Evolutionary conservation across 2,329 filamentous ascomycete species (phyloP).

Genomic region (Hysterium pulicare): DNA sequence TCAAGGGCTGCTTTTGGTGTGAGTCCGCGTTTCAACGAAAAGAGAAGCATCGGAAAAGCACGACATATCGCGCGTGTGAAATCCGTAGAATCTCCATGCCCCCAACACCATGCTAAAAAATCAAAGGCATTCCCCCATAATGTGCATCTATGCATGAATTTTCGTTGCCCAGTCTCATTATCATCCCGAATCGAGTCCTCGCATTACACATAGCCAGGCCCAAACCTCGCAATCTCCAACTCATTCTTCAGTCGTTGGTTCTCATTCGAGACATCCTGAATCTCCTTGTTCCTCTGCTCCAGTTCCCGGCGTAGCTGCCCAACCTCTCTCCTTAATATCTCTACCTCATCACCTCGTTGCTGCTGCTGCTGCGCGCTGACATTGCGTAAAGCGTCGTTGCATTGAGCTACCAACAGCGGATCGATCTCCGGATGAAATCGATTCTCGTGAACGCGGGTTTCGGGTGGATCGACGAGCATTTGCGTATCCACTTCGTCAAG

Average conservation of each 20-base stretch:
- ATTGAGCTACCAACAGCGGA: conserved; percentile 17
- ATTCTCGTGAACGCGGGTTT: background rate
- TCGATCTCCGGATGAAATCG: conserved; percentile 13
- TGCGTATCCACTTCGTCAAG: conserved; percentile 16
- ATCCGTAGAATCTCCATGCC: too few relatives aligned
- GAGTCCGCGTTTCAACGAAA: too few relatives aligned
- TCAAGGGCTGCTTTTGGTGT: too few relatives aligned
- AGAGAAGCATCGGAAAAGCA: too few relatives aligned
- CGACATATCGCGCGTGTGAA: too few relatives aligned
- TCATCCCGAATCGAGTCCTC: too few relatives aligned
- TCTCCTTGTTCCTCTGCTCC: conserved; percentile 18
- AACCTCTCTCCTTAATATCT: conserved; percentile 21
- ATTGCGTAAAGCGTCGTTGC: conserved; percentile 15
- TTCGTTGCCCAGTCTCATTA: too few relatives aligned
- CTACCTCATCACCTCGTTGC: conserved; percentile 11
- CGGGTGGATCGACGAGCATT: background rate
- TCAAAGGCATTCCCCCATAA: too few relatives aligned
- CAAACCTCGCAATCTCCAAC: conserved; percentile 26
- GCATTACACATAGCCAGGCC: too few relatives aligned
- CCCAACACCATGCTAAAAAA: too few relatives aligned
- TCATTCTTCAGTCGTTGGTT: conserved; percentile 24
- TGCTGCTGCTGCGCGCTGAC: conserved; percentile 9
- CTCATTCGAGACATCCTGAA: conserved; percentile 24
- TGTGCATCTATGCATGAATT: too few relatives aligned
- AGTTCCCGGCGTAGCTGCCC: conserved; percentile 18